Base-by-base conservation (phyloP, 1,139 yeast genomes). In the Candida mesenterica region DNA sequence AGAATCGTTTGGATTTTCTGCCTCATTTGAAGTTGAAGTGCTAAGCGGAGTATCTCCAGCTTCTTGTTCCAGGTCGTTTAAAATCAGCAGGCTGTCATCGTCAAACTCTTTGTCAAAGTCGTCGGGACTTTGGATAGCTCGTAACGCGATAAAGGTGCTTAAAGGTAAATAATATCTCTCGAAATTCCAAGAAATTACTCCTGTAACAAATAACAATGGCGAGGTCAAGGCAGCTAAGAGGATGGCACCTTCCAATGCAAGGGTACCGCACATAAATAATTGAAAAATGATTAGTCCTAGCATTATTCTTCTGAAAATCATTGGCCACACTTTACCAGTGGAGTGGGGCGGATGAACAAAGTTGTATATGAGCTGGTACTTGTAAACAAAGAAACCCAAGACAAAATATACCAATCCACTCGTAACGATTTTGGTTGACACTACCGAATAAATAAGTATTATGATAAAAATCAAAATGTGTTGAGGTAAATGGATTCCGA, bases 301-400 rank as follows among this genome's bases (percentile, higher is more conserved):
- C 34, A 77, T 69, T 3, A 79, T 71, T 33, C 86, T 59, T 43
- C 81, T 63, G 42, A 79, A 77, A 3, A 79, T 72, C 54, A 80
- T 68, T 1, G 85, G 84, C 86, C 86, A 80, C 4, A 79, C 79
- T 46, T 77, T 79, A 1, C 86, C 87, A 0, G 86, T 79, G 5
- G 84, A 78, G 55, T 80, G 86, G 15, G 80, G 82, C 1, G 84
- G 81, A 50, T 80, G 87, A 7, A 79, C 82, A 66, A 81, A 77
- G 2, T 82, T 76, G 49, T 79, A 80, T 24, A 79, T 65, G 31
- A 80, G 60, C 53, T 80, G 86, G 52, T 80, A 80, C 52, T 80
- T 80, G 57, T 76, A 79, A 9, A 79, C 82, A 52, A 76, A 77
- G 49, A 71, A 79, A 0, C 87, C 87, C 37, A 80, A 53, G 6